Evolutionary conservation across 176 grass and related monocot species (phyloP).

Genomic region (Bromus sterilis): DNA sequence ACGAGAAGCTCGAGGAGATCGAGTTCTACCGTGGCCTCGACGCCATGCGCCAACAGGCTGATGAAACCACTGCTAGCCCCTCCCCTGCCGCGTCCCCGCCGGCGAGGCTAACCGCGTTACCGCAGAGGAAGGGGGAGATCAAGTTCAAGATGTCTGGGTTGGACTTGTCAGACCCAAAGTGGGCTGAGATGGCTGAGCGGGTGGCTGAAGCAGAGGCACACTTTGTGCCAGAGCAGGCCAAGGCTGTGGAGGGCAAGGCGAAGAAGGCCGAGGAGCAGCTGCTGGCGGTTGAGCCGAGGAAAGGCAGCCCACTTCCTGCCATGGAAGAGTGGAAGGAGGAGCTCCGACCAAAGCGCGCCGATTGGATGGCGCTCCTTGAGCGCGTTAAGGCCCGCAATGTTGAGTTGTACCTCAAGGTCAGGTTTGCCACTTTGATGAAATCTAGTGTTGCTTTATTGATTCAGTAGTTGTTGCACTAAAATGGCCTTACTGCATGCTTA

Average conservation of each 20-base stretch:
- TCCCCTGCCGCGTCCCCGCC: not conserved
- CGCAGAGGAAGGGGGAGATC: conserved; percentile 74
- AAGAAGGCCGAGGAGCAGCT: conserved; percentile 67
- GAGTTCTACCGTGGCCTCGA: conserved; percentile 73
- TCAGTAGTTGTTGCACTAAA: not conserved
- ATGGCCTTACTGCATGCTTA: not conserved
- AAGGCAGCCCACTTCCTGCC: conserved; percentile 34
- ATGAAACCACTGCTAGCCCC: not conserved
- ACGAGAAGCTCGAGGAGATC: conserved; percentile 81
- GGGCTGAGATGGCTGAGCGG: conserved; percentile 76
- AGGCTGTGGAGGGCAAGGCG: conserved; percentile 54
- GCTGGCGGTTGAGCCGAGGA: conserved; percentile 38
- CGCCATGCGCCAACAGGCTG: conserved; percentile 37
- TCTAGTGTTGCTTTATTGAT: not conserved
- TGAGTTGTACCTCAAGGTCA: conserved; percentile 77
- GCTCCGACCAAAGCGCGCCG: conserved; percentile 48
- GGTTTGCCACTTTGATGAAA: conserved; percentile 8
- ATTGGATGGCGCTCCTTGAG: conserved; percentile 73
- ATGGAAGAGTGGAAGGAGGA: conserved; percentile 82
- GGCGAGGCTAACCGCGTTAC: conserved; percentile 44
- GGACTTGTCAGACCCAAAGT: conserved; percentile 75
- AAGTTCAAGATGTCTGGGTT: conserved; percentile 80
- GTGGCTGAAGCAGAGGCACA: conserved; percentile 44
- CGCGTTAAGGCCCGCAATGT: conserved; percentile 59
- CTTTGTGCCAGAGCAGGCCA: conserved; percentile 54